phyloP scores from a whole-genome alignment of 495 filamentous ascomycete genomes.

The Oleoguttula mirabilis region DNA sequence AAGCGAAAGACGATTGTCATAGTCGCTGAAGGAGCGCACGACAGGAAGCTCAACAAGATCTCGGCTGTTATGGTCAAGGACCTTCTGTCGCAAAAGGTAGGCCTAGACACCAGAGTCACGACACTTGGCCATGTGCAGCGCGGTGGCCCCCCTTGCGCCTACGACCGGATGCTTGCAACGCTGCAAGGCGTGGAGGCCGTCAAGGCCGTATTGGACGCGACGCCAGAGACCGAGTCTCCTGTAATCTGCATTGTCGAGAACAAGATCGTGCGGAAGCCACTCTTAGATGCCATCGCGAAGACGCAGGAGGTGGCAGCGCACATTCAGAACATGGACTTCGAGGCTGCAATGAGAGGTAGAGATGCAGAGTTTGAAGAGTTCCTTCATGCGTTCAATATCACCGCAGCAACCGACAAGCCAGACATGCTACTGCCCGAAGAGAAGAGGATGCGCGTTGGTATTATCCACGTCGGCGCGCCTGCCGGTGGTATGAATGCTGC shows the following conservation, averaged over 20 bases:
- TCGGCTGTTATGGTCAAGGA: constrained; percentile 69
- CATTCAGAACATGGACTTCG: constrained; percentile 73
- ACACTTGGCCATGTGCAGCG: constrained; percentile 94
- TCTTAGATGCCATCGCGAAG: constrained; percentile 75
- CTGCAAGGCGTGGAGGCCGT: constrained; percentile 95
- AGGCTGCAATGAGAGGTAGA: constrained; percentile 68
- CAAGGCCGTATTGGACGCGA: constrained; percentile 85
- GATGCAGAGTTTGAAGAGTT: constrained; percentile 94
- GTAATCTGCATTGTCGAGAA: constrained; percentile 96
- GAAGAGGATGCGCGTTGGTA: constrained; percentile 85
- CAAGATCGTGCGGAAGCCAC: constrained; percentile 80
- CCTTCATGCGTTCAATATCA: constrained; percentile 78
- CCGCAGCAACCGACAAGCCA: constrained; percentile 58
- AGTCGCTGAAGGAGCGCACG: constrained; percentile 87
- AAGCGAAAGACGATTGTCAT: constrained; percentile 98
- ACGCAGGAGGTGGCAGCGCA: constrained; percentile 73
- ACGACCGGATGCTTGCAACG: constrained; percentile 87
- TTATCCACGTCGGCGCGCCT: constrained; percentile 93
- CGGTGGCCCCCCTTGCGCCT: constrained; percentile 82
- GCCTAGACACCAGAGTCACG: constrained; percentile 84
- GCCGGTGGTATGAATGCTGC: constrained; percentile 99
- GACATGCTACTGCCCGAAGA: constrained; percentile 52
- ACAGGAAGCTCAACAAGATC: constrained; percentile 75
- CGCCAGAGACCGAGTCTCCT: constrained; percentile 76
- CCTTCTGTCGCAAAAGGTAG: constrained; percentile 66